Conservation (phyloP, 352 stramenopile genomes). For the Phytophthora europaea region DNA sequence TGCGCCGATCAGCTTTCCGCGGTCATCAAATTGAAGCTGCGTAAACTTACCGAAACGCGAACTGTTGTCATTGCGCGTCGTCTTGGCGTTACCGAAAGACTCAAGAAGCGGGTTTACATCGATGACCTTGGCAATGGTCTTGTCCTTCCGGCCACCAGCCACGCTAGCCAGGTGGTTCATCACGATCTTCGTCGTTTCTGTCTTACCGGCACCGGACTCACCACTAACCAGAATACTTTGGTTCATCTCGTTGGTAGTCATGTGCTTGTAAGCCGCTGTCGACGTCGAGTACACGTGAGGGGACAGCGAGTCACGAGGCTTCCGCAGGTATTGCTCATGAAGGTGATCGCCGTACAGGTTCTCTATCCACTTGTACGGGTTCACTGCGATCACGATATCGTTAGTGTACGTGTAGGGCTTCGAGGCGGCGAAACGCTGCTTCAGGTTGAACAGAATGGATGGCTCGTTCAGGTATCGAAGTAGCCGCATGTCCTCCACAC, state of each 20-base stretch:
- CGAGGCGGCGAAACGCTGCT: constrained; percentile 89
- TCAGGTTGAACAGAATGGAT: constrained; percentile 95
- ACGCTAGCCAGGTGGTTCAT: constrained; percentile 91
- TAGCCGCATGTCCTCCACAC: constrained; percentile 89
- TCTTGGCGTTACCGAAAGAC: constrained; percentile 96
- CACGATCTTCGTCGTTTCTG: constrained; percentile 97
- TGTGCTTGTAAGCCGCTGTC: constrained; percentile 88
- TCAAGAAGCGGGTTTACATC: constrained; percentile 94
- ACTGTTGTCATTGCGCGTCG: constrained; percentile 94
- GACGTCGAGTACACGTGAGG: constrained; percentile 91
- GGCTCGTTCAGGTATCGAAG: constrained; percentile 94
- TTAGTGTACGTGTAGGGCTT: constrained; percentile 99
- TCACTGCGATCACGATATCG: constrained; percentile 98
- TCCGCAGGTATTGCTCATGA: constrained; percentile 85
- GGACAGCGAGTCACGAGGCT: constrained; percentile 68
- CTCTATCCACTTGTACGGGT: constrained; percentile 97
- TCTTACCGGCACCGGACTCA: constrained; percentile 94
- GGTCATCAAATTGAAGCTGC: constrained; percentile 88
- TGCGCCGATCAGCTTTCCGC: constrained; percentile 84
- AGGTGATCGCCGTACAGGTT: constrained; percentile 92
- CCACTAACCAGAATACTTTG: constrained; percentile 91
- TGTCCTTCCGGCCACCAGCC: constrained; percentile 86
- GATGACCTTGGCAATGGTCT: constrained; percentile 93
- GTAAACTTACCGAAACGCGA: constrained; percentile 93
- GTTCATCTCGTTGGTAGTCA: constrained; percentile 81